A percentile compares a stretch with the other conserved stretches of the same genome.
phyloP scores from a whole-genome alignment of 2,329 filamentous ascomycete species.

The Pleurostoma richardsiae region DNA sequence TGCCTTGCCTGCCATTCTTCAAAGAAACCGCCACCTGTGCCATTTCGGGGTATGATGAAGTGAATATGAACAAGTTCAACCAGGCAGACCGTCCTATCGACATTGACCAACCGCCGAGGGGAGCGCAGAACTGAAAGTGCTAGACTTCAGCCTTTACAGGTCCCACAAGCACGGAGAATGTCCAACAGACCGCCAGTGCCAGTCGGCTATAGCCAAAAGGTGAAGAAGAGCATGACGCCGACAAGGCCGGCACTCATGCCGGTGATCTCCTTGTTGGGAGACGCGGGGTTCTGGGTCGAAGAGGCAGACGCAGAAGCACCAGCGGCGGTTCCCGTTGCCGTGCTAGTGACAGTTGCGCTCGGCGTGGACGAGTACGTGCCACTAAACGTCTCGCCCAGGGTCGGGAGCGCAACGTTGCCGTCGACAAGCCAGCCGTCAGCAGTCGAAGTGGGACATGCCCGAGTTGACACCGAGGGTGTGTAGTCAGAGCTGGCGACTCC shows the following conservation, averaged over 20 bases:
- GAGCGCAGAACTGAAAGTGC: too few species aligned
- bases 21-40: background rate
- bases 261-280: conserved; percentile 39
- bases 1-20: background rate
- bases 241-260: conserved; percentile 44
- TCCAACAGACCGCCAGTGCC: background rate
- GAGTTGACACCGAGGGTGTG: conserved; percentile 55
- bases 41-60: background rate
- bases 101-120: too few species aligned
- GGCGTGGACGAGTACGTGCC: conserved; percentile 17
- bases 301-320: conserved; percentile 16
- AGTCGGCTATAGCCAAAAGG: conserved; percentile 38
- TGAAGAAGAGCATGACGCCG: conserved; percentile 46
- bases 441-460: conserved; percentile 67
- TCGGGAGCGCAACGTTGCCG: conserved; percentile 65
- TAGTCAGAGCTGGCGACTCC: conserved; percentile 65
- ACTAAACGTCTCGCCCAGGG: conserved; percentile 51
- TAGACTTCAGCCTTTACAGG: too few species aligned
- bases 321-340: conserved; percentile 19
- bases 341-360: conserved; percentile 17
- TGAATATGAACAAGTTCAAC: background rate
- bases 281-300: conserved; percentile 33
- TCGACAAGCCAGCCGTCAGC: conserved; percentile 67
- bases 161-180: too few species aligned
- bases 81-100: too few species aligned